Conservation (phyloP, 2,329 filamentous ascomycete species). For the Claviceps capensis region DNA sequence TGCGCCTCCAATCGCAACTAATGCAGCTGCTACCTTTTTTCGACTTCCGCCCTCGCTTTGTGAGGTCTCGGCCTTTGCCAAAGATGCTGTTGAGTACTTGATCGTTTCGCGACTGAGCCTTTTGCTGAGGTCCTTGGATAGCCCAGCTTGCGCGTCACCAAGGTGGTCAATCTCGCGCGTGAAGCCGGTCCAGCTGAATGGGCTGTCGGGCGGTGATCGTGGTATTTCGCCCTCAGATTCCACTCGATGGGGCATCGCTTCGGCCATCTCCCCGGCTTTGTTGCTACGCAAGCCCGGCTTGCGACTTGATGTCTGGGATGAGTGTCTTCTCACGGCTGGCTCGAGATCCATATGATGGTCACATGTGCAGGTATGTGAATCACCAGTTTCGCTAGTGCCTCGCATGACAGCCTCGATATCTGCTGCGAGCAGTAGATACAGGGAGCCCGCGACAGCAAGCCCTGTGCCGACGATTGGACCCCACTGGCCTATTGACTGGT, state of each 20-base stretch:
- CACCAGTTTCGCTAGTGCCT: not conserved
- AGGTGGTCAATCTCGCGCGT: not conserved
- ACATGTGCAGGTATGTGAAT: constrained; percentile 7
- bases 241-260: not conserved
- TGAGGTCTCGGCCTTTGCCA: not conserved
- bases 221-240: not conserved
- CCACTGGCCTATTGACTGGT: constrained; percentile 36
- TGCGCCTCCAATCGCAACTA: constrained; percentile 30
- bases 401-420: constrained; percentile 12
- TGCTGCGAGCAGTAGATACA: constrained; percentile 36
- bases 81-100: not conserved
- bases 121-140: not conserved
- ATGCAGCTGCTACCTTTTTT: constrained; percentile 26
- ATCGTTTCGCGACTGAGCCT: not conserved
- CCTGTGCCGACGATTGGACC: constrained; percentile 43
- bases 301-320: not conserved
- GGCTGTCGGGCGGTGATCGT: not conserved
- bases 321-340: not conserved
- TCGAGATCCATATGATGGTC: constrained; percentile 4
- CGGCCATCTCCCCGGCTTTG: not conserved
- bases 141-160: not conserved
- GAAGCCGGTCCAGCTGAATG: not conserved
- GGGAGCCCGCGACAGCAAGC: constrained; percentile 43
- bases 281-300: not conserved
- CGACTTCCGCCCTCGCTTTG: constrained; percentile 16